Conservation (phyloP, 2,329 filamentous ascomycete genomes). For the Neurospora sp. region DNA sequence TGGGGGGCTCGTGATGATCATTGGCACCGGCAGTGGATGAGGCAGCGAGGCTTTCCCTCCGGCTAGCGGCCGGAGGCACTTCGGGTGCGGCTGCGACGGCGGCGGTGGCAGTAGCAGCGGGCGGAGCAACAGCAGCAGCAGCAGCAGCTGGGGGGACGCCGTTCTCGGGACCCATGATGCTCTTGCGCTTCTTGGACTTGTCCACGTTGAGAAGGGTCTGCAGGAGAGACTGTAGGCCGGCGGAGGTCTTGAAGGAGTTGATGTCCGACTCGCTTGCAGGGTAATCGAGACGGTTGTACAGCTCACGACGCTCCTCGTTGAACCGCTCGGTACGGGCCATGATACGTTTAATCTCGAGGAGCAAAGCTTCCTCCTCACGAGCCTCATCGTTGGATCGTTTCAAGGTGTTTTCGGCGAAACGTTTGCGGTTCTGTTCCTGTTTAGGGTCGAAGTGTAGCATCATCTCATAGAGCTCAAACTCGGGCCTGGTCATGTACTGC, state of each 20-base stretch:
- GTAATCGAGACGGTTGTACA: slow-evolving; percentile 79
- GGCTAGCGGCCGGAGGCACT: slow-evolving; percentile 26
- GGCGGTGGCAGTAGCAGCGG: slow-evolving; percentile 31
- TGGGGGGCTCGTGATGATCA: background rate
- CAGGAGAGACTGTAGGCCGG: slow-evolving; percentile 69
- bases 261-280: slow-evolving; percentile 63
- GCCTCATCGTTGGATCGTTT: slow-evolving; percentile 78
- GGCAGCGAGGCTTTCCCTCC: slow-evolving; percentile 46
- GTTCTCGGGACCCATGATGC: slow-evolving; percentile 49
- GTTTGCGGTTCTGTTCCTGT: slow-evolving; percentile 72
- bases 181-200: slow-evolving; percentile 81
- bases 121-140: slow-evolving; percentile 27
- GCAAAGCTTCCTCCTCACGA: slow-evolving; percentile 79
- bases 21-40: slow-evolving; percentile 22
- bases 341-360: slow-evolving; percentile 88
- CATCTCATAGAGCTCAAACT: slow-evolving; percentile 74
- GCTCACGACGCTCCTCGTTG: slow-evolving; percentile 77
- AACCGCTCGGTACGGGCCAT: slow-evolving; percentile 77
- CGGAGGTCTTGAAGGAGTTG: slow-evolving; percentile 68
- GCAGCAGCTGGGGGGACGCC: slow-evolving; percentile 37
- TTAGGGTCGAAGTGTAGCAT: slow-evolving; percentile 80
- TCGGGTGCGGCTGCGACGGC: slow-evolving; percentile 31
- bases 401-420: slow-evolving; percentile 71
- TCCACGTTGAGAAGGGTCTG: slow-evolving; percentile 75
- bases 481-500: slow-evolving; percentile 76